Evolutionary conservation across 306 rosid species (phyloP).

Genomic region (Vigna mungo): DNA sequence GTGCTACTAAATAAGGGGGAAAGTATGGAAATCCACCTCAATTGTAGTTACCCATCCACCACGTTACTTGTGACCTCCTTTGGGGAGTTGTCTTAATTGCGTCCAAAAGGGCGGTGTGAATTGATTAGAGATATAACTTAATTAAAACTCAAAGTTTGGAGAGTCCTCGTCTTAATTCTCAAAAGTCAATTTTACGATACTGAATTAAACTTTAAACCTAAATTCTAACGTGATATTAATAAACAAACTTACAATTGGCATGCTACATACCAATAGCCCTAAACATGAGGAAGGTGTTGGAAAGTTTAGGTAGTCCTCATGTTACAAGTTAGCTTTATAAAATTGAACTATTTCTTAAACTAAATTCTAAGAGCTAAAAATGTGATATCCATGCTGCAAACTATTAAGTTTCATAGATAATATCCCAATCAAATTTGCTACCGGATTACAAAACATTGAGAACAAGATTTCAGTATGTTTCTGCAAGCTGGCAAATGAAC

Average conservation of each 20-base stretch:
- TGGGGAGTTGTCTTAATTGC: neutral
- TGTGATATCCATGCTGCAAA: constrained; percentile 5
- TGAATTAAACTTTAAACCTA: too few relatives aligned
- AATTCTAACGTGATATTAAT: neutral
- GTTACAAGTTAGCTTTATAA: neutral
- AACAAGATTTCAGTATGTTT: constrained; percentile 23
- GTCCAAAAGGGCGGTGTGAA: neutral
- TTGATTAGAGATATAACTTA: neutral
- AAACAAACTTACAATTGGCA: neutral
- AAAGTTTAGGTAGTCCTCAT: neutral
- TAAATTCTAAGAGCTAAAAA: neutral
- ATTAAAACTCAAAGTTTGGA: neutral
- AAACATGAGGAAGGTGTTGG: neutral
- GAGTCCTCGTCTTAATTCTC: neutral
- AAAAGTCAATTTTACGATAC: neutral
- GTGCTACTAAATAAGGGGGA: neutral
- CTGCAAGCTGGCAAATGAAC: constrained; percentile 36
- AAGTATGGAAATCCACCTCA: neutral
- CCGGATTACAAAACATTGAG: constrained; percentile 4
- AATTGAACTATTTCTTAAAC: neutral
- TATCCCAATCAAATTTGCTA: neutral
- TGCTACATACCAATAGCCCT: neutral
- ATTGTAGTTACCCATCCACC: neutral
- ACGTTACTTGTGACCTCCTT: neutral
- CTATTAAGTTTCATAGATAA: constrained; percentile 14